phyloP scores from a whole-genome alignment of 306 rosid species.

The Acacia melanoxylon region DNA sequence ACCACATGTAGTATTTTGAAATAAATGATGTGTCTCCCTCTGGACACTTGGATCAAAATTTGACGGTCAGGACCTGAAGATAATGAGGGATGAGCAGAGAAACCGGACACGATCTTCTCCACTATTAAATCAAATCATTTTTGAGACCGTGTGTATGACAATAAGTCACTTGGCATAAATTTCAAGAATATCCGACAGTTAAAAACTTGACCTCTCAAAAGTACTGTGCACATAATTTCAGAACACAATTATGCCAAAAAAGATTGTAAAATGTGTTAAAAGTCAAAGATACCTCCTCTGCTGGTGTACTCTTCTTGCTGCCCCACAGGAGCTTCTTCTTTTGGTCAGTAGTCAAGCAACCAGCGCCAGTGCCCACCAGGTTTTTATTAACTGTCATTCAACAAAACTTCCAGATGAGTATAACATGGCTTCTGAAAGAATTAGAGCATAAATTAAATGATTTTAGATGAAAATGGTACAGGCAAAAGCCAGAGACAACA shows the following conservation, averaged over 20 bases:
- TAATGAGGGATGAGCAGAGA: too few relatives aligned
- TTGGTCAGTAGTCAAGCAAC: conserved; percentile 86
- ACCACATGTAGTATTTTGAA: too few relatives aligned
- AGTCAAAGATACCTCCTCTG: conserved; percentile 66
- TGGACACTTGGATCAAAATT: too few relatives aligned
- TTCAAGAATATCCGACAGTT: neutral
- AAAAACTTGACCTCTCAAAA: neutral
- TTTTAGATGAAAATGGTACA: too few relatives aligned
- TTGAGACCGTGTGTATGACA: neutral
- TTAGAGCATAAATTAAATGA: neutral
- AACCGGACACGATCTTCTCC: too few relatives aligned
- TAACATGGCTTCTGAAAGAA: neutral
- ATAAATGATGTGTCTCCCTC: too few relatives aligned
- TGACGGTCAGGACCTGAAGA: too few relatives aligned
- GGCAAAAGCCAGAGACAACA: neutral
- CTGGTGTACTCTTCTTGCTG: conserved; percentile 63
- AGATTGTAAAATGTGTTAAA: conserved; percentile 13
- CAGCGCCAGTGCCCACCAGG: conserved; percentile 70
- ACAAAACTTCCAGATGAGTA: conserved; percentile 33
- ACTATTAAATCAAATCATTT: neutral
- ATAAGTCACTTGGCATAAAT: neutral
- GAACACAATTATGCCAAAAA: neutral
- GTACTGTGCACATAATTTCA: neutral
- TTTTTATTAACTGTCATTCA: conserved; percentile 74
- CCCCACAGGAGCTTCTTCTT: conserved; percentile 99